Evolutionary conservation across 805 yeast species (phyloP).

Genomic region (Brettanomyces anomalus): DNA sequence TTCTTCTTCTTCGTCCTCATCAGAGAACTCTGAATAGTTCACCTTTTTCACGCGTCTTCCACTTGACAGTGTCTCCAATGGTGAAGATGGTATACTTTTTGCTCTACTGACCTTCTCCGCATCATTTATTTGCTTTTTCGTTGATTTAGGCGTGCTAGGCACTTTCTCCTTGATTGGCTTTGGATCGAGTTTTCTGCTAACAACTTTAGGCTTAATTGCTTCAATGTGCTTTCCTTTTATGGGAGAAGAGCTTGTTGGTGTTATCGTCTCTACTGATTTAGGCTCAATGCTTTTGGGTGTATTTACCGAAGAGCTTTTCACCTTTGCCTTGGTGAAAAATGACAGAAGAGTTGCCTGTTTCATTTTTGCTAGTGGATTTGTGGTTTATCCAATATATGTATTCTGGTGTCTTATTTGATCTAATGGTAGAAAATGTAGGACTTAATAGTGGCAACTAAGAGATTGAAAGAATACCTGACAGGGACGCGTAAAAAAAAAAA

Average conservation of each 20-base stretch:
- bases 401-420: too few species aligned
- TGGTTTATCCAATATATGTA: too few species aligned
- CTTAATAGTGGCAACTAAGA: too few species aligned
- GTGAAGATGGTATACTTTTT: conserved; percentile 11
- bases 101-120: not conserved
- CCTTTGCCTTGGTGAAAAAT: conserved; percentile 16
- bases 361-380: conserved; percentile 4
- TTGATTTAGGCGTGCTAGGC: conserved; percentile 9
- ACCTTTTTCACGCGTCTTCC: conserved; percentile 7
- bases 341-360: conserved; percentile 25
- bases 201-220: conserved; percentile 4
- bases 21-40: conserved; percentile 15
- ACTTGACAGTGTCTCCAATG: conserved; percentile 11
- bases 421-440: too few species aligned
- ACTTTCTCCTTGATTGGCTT: conserved; percentile 3
- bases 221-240: not conserved
- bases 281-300: not conserved
- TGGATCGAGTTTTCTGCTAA: not conserved
- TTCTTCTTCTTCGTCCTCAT: conserved; percentile 12
- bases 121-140: not conserved
- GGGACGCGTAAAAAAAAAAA: too few species aligned
- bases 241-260: conserved; percentile 22
- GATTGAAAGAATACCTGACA: not conserved
- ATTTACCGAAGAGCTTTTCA: not conserved
- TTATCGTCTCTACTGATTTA: conserved; percentile 9